phyloP scores from a whole-genome alignment of 2,329 filamentous ascomycete species.

The Stachybotrys echinatus region DNA sequence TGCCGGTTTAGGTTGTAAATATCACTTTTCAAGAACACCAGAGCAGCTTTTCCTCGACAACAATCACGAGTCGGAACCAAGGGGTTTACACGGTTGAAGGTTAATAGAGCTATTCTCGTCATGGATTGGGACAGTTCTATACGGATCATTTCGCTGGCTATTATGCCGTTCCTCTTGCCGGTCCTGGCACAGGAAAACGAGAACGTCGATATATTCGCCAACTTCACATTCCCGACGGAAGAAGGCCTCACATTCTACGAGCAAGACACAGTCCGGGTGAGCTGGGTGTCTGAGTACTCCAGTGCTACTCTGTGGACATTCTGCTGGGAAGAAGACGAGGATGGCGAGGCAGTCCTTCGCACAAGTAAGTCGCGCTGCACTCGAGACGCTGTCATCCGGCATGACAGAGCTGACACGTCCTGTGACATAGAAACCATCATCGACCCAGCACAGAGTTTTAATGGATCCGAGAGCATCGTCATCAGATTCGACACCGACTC shows the following conservation, averaged over 20 bases:
- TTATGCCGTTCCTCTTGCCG: neutral
- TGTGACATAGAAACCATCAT: conserved; percentile 3
- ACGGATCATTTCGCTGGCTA: neutral
- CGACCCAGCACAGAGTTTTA: neutral
- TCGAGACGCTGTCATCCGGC: neutral
- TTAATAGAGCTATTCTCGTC: too few relatives aligned
- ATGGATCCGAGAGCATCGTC: conserved; percentile 6
- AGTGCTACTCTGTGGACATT: conserved; percentile 8
- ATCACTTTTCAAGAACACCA: too few relatives aligned
- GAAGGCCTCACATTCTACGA: conserved; percentile 7
- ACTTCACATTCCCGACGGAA: conserved; percentile 6
- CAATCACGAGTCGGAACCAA: too few relatives aligned
- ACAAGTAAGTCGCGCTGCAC: conserved; percentile 2
- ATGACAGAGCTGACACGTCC: neutral
- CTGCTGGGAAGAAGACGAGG: conserved; percentile 5
- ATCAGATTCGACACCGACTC: conserved; percentile 3
- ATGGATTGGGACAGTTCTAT: neutral
- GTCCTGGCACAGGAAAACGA: neutral
- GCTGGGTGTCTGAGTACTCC: conserved; percentile 5
- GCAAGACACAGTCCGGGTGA: conserved; percentile 7
- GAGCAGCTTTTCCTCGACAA: too few relatives aligned
- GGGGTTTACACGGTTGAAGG: too few relatives aligned
- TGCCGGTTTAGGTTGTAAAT: too few relatives aligned
- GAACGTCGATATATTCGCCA: neutral
- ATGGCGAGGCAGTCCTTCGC: neutral